Conservation (phyloP, 495 filamentous ascomycete species). For the Astrocystis sublimbata region DNA sequence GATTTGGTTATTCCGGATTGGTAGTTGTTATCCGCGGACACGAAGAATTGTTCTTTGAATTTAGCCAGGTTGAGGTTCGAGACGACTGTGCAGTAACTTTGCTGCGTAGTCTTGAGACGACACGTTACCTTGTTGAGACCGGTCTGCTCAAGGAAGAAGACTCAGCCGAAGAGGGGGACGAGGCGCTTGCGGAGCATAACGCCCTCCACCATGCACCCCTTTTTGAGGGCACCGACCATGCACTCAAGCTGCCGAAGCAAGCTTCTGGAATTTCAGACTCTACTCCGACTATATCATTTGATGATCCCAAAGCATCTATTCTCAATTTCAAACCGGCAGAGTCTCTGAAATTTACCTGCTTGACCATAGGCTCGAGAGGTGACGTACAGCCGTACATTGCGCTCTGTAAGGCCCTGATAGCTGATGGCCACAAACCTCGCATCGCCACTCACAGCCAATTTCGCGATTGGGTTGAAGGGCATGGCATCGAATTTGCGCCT, state of each 20-base stretch:
- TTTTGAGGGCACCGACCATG: conserved; percentile 59
- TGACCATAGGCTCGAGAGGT: conserved; percentile 93
- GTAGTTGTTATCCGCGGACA: conserved; percentile 91
- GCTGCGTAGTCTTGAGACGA: conserved; percentile 70
- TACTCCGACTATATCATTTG: conserved; percentile 76
- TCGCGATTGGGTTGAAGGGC: conserved; percentile 78
- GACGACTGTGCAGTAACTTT: conserved; percentile 89
- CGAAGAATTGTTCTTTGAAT: conserved; percentile 97
- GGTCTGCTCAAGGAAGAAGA: conserved; percentile 65
- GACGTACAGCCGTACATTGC: conserved; percentile 99
- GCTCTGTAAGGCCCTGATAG: conserved; percentile 84
- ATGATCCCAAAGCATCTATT: conserved; percentile 88
- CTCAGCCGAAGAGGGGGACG: conserved; percentile 69
- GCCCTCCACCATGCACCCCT: conserved; percentile 77
- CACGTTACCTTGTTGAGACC: conserved; percentile 71
- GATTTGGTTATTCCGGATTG: conserved; percentile 87
- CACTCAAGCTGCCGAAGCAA: conserved; percentile 57
- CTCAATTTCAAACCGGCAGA: conserved; percentile 90
- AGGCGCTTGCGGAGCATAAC: conserved; percentile 78
- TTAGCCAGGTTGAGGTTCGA: conserved; percentile 69
- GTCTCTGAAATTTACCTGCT: conserved; percentile 81
- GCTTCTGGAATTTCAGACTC: conserved; percentile 52
- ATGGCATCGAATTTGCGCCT: conserved; percentile 88
- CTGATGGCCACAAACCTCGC: conserved; percentile 80
- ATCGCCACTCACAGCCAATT: conserved; percentile 96